Conservation (phyloP, 1,139 yeast genomes). For the Sugiyamaella sp. region DNA sequence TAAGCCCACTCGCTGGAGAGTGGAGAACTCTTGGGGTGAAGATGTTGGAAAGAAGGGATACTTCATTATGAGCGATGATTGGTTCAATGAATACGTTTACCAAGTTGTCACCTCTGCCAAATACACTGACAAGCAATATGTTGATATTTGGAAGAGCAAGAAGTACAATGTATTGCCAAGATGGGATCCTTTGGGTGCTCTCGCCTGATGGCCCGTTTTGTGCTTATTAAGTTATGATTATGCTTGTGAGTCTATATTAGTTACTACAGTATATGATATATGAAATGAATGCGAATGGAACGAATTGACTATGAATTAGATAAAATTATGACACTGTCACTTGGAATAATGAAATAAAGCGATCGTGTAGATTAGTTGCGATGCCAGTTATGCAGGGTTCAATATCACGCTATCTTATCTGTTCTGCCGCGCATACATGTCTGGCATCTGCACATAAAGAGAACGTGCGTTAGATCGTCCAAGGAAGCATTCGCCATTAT, state of each 20-base stretch:
- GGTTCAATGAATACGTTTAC: constrained; percentile 69
- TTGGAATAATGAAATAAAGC: no score
- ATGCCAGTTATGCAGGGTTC: no score
- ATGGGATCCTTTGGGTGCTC: constrained; percentile 70
- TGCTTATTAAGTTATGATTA: constrained; percentile 1
- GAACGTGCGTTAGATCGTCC: no score
- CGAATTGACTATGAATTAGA: no score
- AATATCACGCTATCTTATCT: no score
- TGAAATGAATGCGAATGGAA: no score
- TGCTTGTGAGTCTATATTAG: not conserved
- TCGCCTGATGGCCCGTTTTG: constrained; percentile 44
- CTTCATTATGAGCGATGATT: constrained; percentile 63
- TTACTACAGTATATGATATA: constrained; percentile 3
- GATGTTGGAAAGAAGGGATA: constrained; percentile 62
- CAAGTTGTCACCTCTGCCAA: constrained; percentile 61
- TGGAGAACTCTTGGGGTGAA: constrained; percentile 72
- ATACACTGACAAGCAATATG: constrained; percentile 50
- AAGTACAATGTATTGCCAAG: constrained; percentile 58
- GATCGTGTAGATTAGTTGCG: no score
- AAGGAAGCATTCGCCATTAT: no score
- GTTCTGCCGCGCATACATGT: no score
- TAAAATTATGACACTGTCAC: no score
- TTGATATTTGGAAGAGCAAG: constrained; percentile 54
- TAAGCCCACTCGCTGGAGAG: constrained; percentile 66
- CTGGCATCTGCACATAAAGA: no score